Evolutionary conservation across 305 asterid genomes (phyloP).

Genomic region (Nicotiana rustica): DNA sequence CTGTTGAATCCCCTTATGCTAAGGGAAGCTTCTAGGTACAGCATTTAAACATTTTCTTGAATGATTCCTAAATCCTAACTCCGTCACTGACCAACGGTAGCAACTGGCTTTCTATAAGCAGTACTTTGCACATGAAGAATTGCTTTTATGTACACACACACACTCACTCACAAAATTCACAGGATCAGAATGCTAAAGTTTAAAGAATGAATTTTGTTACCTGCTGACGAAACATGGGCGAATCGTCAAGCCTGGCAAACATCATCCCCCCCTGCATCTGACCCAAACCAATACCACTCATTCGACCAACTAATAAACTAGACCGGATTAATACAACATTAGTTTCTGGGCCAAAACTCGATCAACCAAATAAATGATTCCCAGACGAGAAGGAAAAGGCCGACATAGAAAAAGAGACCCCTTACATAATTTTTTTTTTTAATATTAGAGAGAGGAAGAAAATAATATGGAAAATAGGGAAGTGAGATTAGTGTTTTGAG

Average conservation of each 20-base stretch:
- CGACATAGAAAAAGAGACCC: background rate
- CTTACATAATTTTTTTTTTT: background rate
- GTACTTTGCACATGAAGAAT: background rate
- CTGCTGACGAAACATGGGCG: slow-evolving; percentile 99
- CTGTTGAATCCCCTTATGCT: too few relatives aligned
- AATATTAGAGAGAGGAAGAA: too few relatives aligned
- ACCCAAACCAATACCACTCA: slow-evolving; percentile 5
- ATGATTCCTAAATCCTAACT: too few relatives aligned
- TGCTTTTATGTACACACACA: background rate
- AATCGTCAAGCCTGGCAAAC: slow-evolving; percentile 84
- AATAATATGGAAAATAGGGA: too few relatives aligned
- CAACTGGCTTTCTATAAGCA: background rate
- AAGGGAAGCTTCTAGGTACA: too few relatives aligned
- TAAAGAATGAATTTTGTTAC: slow-evolving; percentile 38
- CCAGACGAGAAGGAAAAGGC: background rate
- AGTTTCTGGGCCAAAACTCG: background rate
- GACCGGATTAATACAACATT: background rate
- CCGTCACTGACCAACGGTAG: background rate
- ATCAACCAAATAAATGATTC: background rate
- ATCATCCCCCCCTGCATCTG: slow-evolving; percentile 64
- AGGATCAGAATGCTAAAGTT: background rate
- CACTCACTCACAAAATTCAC: background rate
- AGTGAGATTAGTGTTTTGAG: slow-evolving; percentile 10
- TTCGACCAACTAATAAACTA: background rate
- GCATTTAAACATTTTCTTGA: too few relatives aligned